Base-by-base conservation (phyloP, 306 rosid species). In the Acacia melanoxylon region DNA sequence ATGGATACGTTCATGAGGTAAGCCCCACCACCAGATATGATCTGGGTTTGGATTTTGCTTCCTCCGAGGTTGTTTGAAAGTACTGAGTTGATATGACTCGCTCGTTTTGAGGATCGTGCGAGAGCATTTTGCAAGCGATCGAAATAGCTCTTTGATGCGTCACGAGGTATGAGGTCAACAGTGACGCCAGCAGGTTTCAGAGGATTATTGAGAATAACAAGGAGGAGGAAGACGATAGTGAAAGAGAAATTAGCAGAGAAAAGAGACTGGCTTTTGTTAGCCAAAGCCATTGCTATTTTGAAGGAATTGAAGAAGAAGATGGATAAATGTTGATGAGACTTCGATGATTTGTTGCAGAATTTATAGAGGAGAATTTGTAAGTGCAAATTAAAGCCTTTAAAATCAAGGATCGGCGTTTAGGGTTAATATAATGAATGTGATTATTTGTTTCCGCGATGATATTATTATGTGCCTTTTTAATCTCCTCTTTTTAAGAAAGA, bases 1-100 rank as follows among this genome's bases (percentile, higher is more conserved):
- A 91, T 12, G 0, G 90, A 90, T 1, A 89, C 4, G 31, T 85
- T 78, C 91, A 91, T 86, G 11, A 87, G 75, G 61, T 87, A 93
- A 7, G 67, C 4, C 1, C 67, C 67, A 24, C 67, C 67, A 61
- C 35, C 67, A 10, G 16, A 11, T 61, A 61, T 12, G 33, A 61
- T 22, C 1, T 46, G 68, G 33, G 93, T 72, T n/a, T 79, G 80
- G 17, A 78, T 22, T 41, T 24, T 25, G 59, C 13, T 22, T 2
- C 41, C 17, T 11, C 67, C 67, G 2, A 61, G 17, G 35, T 58
- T 58, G 15, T 61, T 25, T 25, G 67, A 25, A 61, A 61, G 35
- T 11, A 61, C 35, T 61, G 86, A 54, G 22, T 49, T 37, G 63
- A 79, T 54, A 80, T 37, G 78, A 61, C 56, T 35, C 48, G 48